These are phyloP conservation scores for Backusella macrospora DNA, from an alignment of 192 early-diverging fungal species.

Conservation along the genomic window DNA sequence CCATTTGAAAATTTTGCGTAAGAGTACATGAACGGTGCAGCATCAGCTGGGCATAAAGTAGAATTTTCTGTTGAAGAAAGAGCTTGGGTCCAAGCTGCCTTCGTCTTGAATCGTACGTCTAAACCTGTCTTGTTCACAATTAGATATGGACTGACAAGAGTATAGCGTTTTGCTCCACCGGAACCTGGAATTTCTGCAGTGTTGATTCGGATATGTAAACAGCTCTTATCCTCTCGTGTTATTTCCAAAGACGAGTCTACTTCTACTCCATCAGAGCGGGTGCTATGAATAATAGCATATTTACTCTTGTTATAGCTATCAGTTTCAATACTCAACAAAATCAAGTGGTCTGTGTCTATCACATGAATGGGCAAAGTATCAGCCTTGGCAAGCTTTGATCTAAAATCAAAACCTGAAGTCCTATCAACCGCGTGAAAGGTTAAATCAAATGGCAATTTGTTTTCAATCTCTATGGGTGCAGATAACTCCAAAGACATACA, in stretches of 20 bases:
- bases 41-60: constrained; percentile 24
- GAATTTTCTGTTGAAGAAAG: constrained; percentile 71
- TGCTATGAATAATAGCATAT: background rate
- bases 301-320: constrained; percentile 16
- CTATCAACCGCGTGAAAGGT: constrained; percentile 63
- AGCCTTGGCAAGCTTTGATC: background rate
- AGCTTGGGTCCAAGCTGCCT: constrained; percentile 78
- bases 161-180: constrained; percentile 59
- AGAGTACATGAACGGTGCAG: constrained; percentile 88
- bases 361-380: constrained; percentile 11
- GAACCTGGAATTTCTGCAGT: background rate
- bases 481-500: constrained; percentile 60
- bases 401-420: constrained; percentile 25
- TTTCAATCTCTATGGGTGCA: constrained; percentile 76
- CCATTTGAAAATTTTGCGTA: constrained; percentile 85
- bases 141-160: constrained; percentile 77
- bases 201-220: constrained; percentile 14
- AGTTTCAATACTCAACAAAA: constrained; percentile 7
- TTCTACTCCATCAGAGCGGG: constrained; percentile 41
- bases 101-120: constrained; percentile 58
- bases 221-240: background rate
- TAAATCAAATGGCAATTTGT: constrained; percentile 77
- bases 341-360: background rate
- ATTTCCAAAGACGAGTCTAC: constrained; percentile 61
- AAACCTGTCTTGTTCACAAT: constrained; percentile 79